Conservation (phyloP, 345 rosid genomes). For the Ceriops zippeliana region DNA sequence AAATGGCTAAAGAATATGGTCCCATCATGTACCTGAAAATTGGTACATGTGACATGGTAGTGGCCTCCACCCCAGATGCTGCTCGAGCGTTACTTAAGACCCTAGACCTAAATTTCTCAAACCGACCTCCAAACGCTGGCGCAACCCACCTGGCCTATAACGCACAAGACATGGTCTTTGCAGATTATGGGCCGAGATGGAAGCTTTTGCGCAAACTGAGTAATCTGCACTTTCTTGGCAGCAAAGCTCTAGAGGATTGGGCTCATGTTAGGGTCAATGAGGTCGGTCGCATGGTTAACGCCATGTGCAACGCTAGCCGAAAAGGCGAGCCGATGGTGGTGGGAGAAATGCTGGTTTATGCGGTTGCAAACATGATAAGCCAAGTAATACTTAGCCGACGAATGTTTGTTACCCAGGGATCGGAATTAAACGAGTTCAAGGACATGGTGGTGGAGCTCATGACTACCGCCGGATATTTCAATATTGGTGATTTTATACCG, state of each 20-base stretch:
- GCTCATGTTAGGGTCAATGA: constrained; percentile 29
- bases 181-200: constrained; percentile 54
- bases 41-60: constrained; percentile 51
- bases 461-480: constrained; percentile 48
- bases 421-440: constrained; percentile 46
- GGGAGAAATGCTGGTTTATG: constrained; percentile 44
- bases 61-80: constrained; percentile 52
- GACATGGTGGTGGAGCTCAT: constrained; percentile 65
- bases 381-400: constrained; percentile 47
- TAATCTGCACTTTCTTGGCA: constrained; percentile 55
- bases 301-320: constrained; percentile 33
- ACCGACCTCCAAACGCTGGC: constrained; percentile 51
- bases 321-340: constrained; percentile 33
- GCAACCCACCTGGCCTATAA: constrained; percentile 52
- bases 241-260: constrained; percentile 57
- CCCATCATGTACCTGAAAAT: constrained; percentile 50
- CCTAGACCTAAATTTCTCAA: constrained; percentile 52
- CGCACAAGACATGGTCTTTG: constrained; percentile 62
- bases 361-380: constrained; percentile 57
- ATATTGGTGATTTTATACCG: constrained; percentile 57
- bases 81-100: constrained; percentile 55
- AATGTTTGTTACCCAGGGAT: constrained; percentile 41
- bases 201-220: constrained; percentile 52
- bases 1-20: constrained; percentile 50
- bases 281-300: constrained; percentile 45